Conservation (phyloP, 1,139 yeast genomes). For the Blastobotrys petasosporus region DNA sequence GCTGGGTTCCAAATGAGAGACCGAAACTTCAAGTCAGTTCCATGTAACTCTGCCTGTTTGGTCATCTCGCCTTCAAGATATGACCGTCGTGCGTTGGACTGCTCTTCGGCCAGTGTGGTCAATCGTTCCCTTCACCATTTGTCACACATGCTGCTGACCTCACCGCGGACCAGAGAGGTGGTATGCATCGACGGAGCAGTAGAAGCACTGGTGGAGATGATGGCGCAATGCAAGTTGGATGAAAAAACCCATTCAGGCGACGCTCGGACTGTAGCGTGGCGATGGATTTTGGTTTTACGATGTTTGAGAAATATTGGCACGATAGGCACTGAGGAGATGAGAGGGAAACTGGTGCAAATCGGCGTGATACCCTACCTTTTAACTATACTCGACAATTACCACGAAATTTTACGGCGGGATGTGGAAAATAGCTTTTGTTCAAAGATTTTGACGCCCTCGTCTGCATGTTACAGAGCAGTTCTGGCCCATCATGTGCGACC, state of each 20-base stretch:
- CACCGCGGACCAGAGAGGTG: slow-evolving; percentile 86
- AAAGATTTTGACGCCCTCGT: neutral
- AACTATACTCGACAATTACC: slow-evolving; percentile 81
- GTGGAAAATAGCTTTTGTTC: neutral
- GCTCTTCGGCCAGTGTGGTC: slow-evolving; percentile 80
- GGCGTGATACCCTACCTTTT: slow-evolving; percentile 88
- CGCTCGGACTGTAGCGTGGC: slow-evolving; percentile 72
- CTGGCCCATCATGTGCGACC: neutral
- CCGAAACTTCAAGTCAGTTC: slow-evolving; percentile 73
- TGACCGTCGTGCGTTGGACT: slow-evolving; percentile 88
- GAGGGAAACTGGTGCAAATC: slow-evolving; percentile 83
- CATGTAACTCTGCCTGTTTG: slow-evolving; percentile 81
- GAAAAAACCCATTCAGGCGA: slow-evolving; percentile 12
- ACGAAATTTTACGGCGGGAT: slow-evolving; percentile 28
- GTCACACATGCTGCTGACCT: slow-evolving; percentile 78
- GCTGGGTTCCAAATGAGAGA: slow-evolving; percentile 59
- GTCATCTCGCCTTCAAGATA: slow-evolving; percentile 83
- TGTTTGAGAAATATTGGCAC: slow-evolving; percentile 88
- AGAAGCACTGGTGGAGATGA: slow-evolving; percentile 76
- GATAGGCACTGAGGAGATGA: slow-evolving; percentile 78
- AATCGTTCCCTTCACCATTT: slow-evolving; percentile 87
- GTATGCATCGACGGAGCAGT: slow-evolving; percentile 88
- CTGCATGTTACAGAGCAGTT: neutral
- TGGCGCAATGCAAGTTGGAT: slow-evolving; percentile 26
- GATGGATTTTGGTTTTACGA: slow-evolving; percentile 93